These are phyloP conservation scores for Mycocentrospora acerina DNA, from an alignment of 2,329 filamentous ascomycete genomes.

Conservation along the genomic window DNA sequence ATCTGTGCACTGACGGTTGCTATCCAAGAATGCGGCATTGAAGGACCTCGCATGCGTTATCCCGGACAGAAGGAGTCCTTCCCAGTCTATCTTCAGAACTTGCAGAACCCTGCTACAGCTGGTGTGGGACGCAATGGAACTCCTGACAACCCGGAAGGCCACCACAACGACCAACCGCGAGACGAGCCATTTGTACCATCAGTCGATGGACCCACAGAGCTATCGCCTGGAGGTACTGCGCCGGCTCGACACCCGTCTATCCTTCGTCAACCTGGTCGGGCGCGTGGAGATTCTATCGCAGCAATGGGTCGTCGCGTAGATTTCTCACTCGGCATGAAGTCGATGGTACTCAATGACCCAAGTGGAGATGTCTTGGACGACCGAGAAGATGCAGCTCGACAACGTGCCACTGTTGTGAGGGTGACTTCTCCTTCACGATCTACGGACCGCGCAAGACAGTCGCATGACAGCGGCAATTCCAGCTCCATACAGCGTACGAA, in stretches of 20 bases:
- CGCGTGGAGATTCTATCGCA: constrained; percentile 59
- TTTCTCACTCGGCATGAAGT: constrained; percentile 68
- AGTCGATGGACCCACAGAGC: constrained; percentile 15
- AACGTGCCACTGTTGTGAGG: constrained; percentile 43
- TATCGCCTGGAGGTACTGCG: constrained; percentile 2
- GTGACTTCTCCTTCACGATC: constrained; percentile 42
- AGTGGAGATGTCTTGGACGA: constrained; percentile 68
- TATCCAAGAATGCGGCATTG: constrained; percentile 80
- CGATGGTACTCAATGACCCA: constrained; percentile 59
- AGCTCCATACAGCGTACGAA: constrained; percentile 37
- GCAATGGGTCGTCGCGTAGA: constrained; percentile 65
- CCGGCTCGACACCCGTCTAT: constrained; percentile 52
- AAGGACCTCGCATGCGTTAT: constrained; percentile 74
- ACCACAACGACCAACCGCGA: constrained; percentile 35
- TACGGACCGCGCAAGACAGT: constrained; percentile 27
- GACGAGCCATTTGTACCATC: constrained; percentile 49
- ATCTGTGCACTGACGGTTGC: constrained; percentile 87
- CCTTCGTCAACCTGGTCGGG: constrained; percentile 53
- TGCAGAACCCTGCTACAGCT: constrained; percentile 48
- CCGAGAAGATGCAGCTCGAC: constrained; percentile 38
- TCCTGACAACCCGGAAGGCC: constrained; percentile 49
- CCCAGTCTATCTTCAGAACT: constrained; percentile 64
- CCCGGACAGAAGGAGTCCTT: constrained; percentile 67
- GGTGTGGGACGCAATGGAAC: constrained; percentile 45
- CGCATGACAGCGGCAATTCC: constrained; percentile 37